Base-by-base conservation (phyloP, 148 eudicot species). In the Amaranthus hypochondriacus region DNA sequence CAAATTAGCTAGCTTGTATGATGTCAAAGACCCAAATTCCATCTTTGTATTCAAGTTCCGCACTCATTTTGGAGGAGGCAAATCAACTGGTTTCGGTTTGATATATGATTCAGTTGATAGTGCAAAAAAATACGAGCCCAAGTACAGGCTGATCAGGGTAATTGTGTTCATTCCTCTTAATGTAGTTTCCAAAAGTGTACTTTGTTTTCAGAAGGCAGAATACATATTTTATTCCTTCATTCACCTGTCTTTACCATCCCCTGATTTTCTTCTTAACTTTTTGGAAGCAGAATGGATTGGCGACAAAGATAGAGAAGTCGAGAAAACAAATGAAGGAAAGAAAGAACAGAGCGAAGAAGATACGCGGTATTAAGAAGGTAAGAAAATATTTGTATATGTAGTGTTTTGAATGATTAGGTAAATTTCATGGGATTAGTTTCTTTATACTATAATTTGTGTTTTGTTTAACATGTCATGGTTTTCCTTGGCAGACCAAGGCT, bases 141-240 rank as follows among this genome's bases (percentile, higher is more conserved):
- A 89, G 70, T 89, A 89, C 86, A 85, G 90, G 79, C 93, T 89
- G 9, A 85, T 89, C 81, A 89, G 93, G 90, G 93, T 89, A 85
- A 76, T 67, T 46, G 47, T 5, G 3, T 10, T 6, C 6, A 21
- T 6, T 9, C 7, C 8, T 68, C 18, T 9, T 48, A 57, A 28
- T 28, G 39, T 28, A 28, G 39, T 28, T 28, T 28, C 39, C 39
- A 28, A 28, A 28, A 28, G 39, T 28, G 39, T 28, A 28, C 39
- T 0, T 28, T 28, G 39, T 28, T 28, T 0, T 28, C 39, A 0
- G 39, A 28, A 28, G 39, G 39, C 39, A 28, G 39, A 28, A 28
- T 28, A 28, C 39, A 28, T 28, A 28, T 28, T 28, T 28, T 28
- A 28, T 28, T 28, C 2, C 39, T 28, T 28, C 39, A 28, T 28